Evolutionary conservation across 257 asterid genomes (phyloP).

Genomic region (Solanum lycopersicoides): DNA sequence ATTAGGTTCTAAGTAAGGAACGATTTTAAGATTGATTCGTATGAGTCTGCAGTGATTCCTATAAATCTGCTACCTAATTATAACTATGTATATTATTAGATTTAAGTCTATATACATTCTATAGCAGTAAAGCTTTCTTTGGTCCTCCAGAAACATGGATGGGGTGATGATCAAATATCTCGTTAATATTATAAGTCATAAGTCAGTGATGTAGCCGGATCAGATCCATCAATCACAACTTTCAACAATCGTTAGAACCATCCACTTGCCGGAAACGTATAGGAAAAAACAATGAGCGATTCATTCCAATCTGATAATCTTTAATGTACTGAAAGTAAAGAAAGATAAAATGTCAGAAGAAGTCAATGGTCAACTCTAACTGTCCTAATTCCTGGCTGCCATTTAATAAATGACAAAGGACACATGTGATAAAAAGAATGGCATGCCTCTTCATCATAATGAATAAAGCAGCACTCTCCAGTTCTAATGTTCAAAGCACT

Average conservation of each 20-base stretch:
- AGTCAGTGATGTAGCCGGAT: conserved; percentile 47
- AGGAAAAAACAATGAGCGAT: conserved; percentile 73
- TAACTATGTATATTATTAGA: too few species aligned
- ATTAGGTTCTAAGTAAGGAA: too few species aligned
- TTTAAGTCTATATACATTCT: too few species aligned
- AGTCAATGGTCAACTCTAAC: not conserved
- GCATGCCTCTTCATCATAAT: not conserved
- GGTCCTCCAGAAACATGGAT: conserved; percentile 51
- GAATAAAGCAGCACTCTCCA: not conserved
- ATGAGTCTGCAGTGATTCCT: too few species aligned
- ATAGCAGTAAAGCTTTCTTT: conserved; percentile 30
- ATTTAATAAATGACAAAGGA: not conserved
- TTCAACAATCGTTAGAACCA: conserved; percentile 59
- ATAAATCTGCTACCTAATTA: too few species aligned
- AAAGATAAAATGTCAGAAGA: not conserved
- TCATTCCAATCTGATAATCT: conserved; percentile 1
- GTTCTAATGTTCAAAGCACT: not conserved
- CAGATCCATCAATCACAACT: conserved; percentile 66
- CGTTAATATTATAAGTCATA: conserved; percentile 87
- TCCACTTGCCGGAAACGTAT: conserved; percentile 81
- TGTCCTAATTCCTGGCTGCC: not conserved
- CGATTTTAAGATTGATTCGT: too few species aligned
- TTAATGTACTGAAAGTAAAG: not conserved
- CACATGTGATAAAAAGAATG: not conserved
- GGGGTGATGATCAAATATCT: conserved; percentile 78